These are phyloP conservation scores for Hygrocybe coccinea DNA, from an alignment of 768 basidiomycete genomes.

Conservation along the genomic window DNA sequence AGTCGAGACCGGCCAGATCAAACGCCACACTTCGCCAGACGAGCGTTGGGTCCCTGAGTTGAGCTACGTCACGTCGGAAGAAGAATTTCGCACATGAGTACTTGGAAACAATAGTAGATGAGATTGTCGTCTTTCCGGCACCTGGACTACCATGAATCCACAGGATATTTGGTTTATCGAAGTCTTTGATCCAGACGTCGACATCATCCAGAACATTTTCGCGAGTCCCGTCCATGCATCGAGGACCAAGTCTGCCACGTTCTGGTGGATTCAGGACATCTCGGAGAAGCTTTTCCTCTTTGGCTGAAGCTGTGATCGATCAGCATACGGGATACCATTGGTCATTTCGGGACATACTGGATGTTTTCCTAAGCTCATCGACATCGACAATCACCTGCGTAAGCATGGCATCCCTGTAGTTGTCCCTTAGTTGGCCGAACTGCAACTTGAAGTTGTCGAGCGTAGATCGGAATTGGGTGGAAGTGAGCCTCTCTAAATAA, in stretches of 20 bases:
- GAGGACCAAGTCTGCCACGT: neutral
- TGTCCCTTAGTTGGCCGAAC: neutral
- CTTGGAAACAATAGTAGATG: neutral
- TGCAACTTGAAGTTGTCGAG: neutral
- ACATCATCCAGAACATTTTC: neutral
- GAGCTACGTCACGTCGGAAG: constrained; percentile 7
- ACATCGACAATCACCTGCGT: neutral
- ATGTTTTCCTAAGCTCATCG: neutral
- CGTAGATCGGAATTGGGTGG: neutral
- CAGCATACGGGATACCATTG: neutral
- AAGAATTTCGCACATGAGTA: neutral
- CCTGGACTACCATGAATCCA: constrained; percentile 2
- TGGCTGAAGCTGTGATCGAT: neutral
- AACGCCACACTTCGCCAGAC: constrained; percentile 11
- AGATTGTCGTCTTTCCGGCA: neutral
- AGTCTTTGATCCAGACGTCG: constrained; percentile 1
- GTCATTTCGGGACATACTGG: neutral
- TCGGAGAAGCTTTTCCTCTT: neutral
- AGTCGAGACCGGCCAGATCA: constrained; percentile 6
- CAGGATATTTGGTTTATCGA: constrained; percentile 6
- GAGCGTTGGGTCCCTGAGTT: constrained; percentile 1
- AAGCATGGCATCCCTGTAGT: neutral
- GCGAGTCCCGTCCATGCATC: constrained; percentile 4
- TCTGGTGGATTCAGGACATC: neutral
- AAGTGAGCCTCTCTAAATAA: neutral